Evolutionary conservation across 352 stramenopile genomes (phyloP), one percentile per base, ranked within the genome.

Genomic region (Phytophthora colocasiae): DNA sequence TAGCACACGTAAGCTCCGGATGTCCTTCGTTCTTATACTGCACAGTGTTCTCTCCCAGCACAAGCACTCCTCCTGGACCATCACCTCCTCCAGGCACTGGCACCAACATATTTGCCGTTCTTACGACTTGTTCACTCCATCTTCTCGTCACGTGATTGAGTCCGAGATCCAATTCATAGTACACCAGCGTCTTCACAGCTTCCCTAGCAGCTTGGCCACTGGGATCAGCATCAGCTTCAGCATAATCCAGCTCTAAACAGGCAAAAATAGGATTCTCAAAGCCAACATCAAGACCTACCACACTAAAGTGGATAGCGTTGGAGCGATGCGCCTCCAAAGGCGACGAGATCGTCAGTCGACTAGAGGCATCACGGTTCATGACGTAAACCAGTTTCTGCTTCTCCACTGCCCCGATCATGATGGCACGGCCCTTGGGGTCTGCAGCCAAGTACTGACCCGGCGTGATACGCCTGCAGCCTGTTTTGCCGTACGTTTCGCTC

Each of bases 381-480:
- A 99, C 96, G 78, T 99, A 99, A 22, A 99, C 98, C 11, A 99
- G 85, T 70, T 99, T 99, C 71, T 99, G 96, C 79, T 99, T 99
- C 85, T 99, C 98, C 22, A 99, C 76, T 17, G 86, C 91, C 56
- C 87, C 89, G 40, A 99, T 88, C 85, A 99, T 98, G 17, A 99
- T 85, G 17, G 97, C 97, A 17, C 98, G 92, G 29, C 98, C 98
- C 63, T 98, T 98, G 2, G 98, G 98, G 73, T 99, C 98, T 7
- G 83, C 86, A 1, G 97, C 96, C 27, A 99, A 52, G 80, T 99
- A 99, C 77, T 99, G 96, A 1, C 98, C 98, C 0, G 98, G 98
- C 14, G 98, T 98, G 61, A 98, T 98, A 27, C 98, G 92, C 51
- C 98, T 89, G 66, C 95, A 98, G 17, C 97, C 97, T 0, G 93